Conservation (phyloP, 2,329 filamentous ascomycete species). For the Lasiodiplodia gonubiensis region DNA sequence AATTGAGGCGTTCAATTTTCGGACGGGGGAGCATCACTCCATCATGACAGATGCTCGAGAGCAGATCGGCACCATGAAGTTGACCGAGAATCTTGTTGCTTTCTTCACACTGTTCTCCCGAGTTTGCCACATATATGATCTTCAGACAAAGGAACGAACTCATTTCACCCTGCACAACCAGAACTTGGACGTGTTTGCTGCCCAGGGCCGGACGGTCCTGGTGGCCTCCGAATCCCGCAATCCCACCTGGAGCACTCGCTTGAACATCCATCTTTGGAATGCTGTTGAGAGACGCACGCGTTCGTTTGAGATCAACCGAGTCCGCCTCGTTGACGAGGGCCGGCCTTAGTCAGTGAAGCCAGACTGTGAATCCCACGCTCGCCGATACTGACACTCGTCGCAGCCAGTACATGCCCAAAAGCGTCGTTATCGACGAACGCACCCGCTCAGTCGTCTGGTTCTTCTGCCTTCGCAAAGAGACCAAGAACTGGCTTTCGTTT, state of each 20-base stretch:
- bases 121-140: slow-evolving; percentile 35
- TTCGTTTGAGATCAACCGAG: slow-evolving; percentile 21
- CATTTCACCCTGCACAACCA: slow-evolving; percentile 34
- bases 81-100: slow-evolving; percentile 38
- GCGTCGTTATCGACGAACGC: slow-evolving; percentile 16
- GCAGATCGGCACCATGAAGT: slow-evolving; percentile 29
- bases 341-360: slow-evolving; percentile 19
- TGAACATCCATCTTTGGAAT: slow-evolving; percentile 21
- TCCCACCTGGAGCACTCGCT: slow-evolving; percentile 11
- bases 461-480: slow-evolving; percentile 16
- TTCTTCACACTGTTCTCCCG: slow-evolving; percentile 29
- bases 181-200: slow-evolving; percentile 27
- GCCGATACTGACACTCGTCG: background rate
- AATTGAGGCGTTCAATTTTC: slow-evolving; percentile 37
- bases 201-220: slow-evolving; percentile 9
- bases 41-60: slow-evolving; percentile 35
- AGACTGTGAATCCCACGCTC: background rate
- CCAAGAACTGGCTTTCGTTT: slow-evolving; percentile 18
- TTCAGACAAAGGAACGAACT: slow-evolving; percentile 31
- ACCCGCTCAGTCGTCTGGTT: slow-evolving; percentile 16
- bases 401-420: slow-evolving; percentile 24
- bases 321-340: slow-evolving; percentile 20
- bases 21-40: slow-evolving; percentile 30
- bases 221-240: slow-evolving; percentile 15
- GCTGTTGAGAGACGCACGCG: slow-evolving; percentile 11